These are phyloP conservation scores for Colletotrichum lindemuthianum DNA, from an alignment of 2,329 filamentous ascomycete genomes.

Conservation along the genomic window DNA sequence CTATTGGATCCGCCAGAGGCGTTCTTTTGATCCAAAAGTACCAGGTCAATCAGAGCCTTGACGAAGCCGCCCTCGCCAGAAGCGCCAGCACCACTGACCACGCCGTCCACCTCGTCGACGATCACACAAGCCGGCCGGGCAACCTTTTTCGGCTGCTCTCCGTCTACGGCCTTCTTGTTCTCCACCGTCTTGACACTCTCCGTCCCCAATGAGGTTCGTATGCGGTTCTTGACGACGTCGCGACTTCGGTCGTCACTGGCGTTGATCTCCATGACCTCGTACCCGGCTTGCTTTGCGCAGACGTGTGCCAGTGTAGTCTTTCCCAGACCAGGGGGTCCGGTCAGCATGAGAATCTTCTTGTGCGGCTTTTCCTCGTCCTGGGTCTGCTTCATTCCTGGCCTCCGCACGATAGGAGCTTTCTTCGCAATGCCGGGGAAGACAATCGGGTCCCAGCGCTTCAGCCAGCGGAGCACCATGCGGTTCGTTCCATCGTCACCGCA, in stretches of 20 bases:
- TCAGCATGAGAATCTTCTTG: slow-evolving; percentile 88
- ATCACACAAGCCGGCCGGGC: slow-evolving; percentile 92
- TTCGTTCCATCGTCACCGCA: slow-evolving; percentile 96
- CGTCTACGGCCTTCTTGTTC: slow-evolving; percentile 64
- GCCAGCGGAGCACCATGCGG: slow-evolving; percentile 87
- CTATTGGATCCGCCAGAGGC: slow-evolving; percentile 41
- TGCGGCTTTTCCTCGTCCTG: slow-evolving; percentile 76
- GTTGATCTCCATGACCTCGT: slow-evolving; percentile 97
- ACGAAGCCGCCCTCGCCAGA: slow-evolving; percentile 94
- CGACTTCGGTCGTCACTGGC: slow-evolving; percentile 94
- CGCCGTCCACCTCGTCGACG: slow-evolving; percentile 96
- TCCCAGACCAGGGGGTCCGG: slow-evolving; percentile 90
- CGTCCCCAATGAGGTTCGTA: slow-evolving; percentile 90
- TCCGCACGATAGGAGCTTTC: slow-evolving; percentile 57
- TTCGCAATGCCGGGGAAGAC: slow-evolving; percentile 85
- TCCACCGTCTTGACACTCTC: slow-evolving; percentile 87
- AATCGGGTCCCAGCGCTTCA: slow-evolving; percentile 92
- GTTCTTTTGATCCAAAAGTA: slow-evolving; percentile 88
- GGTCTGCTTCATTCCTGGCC: slow-evolving; percentile 55
- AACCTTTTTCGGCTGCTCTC: slow-evolving; percentile 68
- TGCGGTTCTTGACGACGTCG: slow-evolving; percentile 89
- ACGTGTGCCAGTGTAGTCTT: slow-evolving; percentile 98
- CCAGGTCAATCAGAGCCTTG: slow-evolving; percentile 91
- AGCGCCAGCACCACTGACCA: slow-evolving; percentile 80
- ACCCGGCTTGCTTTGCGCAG: slow-evolving; percentile 93